Percentiles rank a stretch among this genome's conserved stretches.
Evolutionary conservation across 768 basidiomycete species (phyloP).

Genomic region (Termitomyces sp.): DNA sequence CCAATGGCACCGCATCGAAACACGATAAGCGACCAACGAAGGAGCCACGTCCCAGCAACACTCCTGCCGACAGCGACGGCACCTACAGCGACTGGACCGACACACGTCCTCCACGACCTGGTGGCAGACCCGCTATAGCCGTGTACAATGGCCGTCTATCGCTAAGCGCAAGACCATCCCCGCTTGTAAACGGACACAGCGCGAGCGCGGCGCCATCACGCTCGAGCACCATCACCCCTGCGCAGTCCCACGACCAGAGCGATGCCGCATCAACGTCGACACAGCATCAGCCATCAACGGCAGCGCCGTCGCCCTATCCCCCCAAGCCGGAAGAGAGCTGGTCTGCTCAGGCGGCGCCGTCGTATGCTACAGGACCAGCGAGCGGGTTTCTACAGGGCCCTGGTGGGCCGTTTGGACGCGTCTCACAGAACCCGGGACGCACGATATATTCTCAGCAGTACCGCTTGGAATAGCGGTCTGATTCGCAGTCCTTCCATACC

Average conservation of each 20-base stretch:
- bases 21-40: conserved; percentile 9
- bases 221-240: conserved; percentile 18
- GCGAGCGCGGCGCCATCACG: conserved; percentile 12
- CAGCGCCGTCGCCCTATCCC: conserved; percentile 12
- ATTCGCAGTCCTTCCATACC: background rate
- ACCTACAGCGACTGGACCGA: conserved; percentile 14
- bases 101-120: conserved; percentile 6
- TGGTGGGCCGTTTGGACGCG: conserved; percentile 31
- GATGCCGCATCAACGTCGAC: conserved; percentile 13
- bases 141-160: conserved; percentile 14
- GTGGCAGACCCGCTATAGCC: conserved; percentile 11
- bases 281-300: conserved; percentile 12
- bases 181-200: conserved; percentile 19
- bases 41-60: conserved; percentile 2
- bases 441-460: conserved; percentile 54
- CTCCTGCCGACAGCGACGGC: conserved; percentile 1
- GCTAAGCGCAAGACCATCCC: conserved; percentile 15
- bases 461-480: conserved; percentile 11
- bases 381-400: conserved; percentile 45
- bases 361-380: conserved; percentile 37
- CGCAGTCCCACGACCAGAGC: conserved; percentile 14
- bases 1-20: conserved; percentile 20
- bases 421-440: conserved; percentile 46
- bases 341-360: conserved; percentile 20
- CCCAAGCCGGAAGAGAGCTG: conserved; percentile 16